Percentiles rank a stretch among this genome's conserved stretches.
Evolutionary conservation across 73 alveolate genomes (phyloP).

Genomic region (Paramecium octaurelia): DNA sequence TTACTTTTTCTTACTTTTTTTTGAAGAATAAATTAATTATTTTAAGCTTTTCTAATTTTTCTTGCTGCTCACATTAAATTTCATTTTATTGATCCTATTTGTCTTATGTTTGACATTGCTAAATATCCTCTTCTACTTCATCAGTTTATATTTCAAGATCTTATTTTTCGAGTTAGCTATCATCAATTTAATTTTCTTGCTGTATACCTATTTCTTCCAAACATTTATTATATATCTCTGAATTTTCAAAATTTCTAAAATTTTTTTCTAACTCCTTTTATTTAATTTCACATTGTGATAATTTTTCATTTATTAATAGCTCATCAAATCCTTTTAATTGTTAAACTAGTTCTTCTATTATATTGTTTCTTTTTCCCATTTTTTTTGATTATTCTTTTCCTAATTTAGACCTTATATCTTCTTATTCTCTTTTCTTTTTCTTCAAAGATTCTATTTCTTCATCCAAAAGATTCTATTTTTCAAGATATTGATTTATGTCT

Average conservation of each 20-base stretch:
- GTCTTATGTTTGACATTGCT: no score
- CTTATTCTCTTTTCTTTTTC: neutral
- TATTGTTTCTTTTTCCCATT: neutral
- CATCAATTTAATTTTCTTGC: no score
- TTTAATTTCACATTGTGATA: neutral
- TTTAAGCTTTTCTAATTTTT: neutral
- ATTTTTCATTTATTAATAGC: neutral
- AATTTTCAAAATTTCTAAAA: neutral
- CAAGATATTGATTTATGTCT: neutral
- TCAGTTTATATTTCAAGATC: neutral
- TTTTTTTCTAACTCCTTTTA: neutral
- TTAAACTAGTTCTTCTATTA: neutral
- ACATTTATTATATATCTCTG: neutral
- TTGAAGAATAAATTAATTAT: no score
- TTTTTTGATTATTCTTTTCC: neutral
- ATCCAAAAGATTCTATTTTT: neutral
- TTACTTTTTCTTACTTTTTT: neutral
- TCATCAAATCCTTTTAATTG: neutral
- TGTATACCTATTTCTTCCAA: neutral
- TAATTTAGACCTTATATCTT: neutral
- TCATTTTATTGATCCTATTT: no score
- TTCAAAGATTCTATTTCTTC: neutral
- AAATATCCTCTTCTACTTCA: no score
- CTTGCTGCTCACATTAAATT: neutral
- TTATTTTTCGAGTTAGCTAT: neutral